Evolutionary conservation across 2,329 filamentous ascomycete species (phyloP).

Genomic region (Elsinoe australis): DNA sequence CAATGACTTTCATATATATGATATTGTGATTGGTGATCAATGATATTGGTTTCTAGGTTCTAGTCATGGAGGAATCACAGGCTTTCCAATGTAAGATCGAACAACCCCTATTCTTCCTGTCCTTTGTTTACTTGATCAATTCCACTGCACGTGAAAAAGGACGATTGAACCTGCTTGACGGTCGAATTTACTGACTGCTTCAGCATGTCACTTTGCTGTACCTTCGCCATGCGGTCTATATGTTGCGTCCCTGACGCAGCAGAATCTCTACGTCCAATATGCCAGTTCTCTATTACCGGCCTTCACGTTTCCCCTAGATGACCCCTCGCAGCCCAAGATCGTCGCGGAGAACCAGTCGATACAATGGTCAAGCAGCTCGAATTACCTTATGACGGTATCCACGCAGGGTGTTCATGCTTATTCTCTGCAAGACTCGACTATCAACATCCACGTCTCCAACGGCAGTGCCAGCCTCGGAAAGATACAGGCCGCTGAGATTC

Average conservation of each 20-base stretch:
- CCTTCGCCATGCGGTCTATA: conserved; percentile 34
- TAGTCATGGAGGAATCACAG: conserved; percentile 5
- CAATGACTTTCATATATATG: background rate
- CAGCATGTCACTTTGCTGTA: conserved; percentile 27
- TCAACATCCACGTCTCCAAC: conserved; percentile 40
- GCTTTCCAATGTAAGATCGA: conserved; percentile 15
- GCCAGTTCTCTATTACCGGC: conserved; percentile 32
- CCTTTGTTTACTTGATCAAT: too few species aligned
- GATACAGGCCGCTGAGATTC: conserved; percentile 39
- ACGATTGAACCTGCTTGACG: too few species aligned
- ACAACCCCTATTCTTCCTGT: background rate
- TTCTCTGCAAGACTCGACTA: conserved; percentile 36
- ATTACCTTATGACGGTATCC: conserved; percentile 36
- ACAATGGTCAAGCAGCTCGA: conserved; percentile 34
- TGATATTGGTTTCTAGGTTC: background rate
- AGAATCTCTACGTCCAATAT: conserved; percentile 36
- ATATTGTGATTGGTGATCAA: background rate
- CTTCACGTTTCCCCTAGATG: conserved; percentile 29
- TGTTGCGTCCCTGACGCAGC: conserved; percentile 33
- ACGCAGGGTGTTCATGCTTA: conserved; percentile 36
- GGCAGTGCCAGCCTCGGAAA: conserved; percentile 43
- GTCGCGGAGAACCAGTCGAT: conserved; percentile 26
- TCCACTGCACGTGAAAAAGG: too few species aligned
- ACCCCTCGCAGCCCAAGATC: conserved; percentile 26
- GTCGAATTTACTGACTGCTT: conserved; percentile 1